phyloP scores from a whole-genome alignment of 345 rosid species.

The Sisymbrium altissimum region DNA sequence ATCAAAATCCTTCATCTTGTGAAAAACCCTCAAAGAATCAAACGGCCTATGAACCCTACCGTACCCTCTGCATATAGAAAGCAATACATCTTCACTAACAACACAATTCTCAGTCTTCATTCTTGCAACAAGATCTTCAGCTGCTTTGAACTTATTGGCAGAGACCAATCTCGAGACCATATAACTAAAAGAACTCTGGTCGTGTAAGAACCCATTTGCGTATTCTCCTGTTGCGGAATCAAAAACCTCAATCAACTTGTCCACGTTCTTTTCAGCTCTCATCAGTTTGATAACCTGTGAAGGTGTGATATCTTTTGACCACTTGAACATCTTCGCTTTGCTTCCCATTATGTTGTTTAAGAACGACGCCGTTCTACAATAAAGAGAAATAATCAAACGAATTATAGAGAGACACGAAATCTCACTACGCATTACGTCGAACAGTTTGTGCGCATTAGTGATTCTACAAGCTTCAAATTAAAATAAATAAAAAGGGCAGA shows the following conservation, averaged over 20 bases:
- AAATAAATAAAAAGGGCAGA: neutral
- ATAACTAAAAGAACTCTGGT: constrained; percentile 47
- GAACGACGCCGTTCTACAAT: neutral
- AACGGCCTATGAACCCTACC: constrained; percentile 73
- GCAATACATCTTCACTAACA: constrained; percentile 56
- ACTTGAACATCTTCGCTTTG: constrained; percentile 40
- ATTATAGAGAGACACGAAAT: neutral
- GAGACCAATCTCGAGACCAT: constrained; percentile 70
- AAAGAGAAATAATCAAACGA: neutral
- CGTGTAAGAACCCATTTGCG: constrained; percentile 59
- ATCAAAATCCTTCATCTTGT: constrained; percentile 60
- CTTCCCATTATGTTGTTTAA: constrained; percentile 30
- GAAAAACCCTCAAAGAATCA: constrained; percentile 67
- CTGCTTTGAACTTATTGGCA: constrained; percentile 59
- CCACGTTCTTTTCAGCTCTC: constrained; percentile 54
- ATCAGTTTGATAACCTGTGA: constrained; percentile 62
- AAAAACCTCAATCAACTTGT: constrained; percentile 55
- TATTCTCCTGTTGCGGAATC: constrained; percentile 77
- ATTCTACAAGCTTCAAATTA: neutral
- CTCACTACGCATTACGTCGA: constrained; percentile 38
- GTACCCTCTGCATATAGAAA: constrained; percentile 69
- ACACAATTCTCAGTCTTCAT: constrained; percentile 64
- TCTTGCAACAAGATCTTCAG: constrained; percentile 65
- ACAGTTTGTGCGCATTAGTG: constrained; percentile 25
- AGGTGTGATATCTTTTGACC: constrained; percentile 59